Conservation (phyloP, 179 eudicot genomes). For the Camellia oleifera region DNA sequence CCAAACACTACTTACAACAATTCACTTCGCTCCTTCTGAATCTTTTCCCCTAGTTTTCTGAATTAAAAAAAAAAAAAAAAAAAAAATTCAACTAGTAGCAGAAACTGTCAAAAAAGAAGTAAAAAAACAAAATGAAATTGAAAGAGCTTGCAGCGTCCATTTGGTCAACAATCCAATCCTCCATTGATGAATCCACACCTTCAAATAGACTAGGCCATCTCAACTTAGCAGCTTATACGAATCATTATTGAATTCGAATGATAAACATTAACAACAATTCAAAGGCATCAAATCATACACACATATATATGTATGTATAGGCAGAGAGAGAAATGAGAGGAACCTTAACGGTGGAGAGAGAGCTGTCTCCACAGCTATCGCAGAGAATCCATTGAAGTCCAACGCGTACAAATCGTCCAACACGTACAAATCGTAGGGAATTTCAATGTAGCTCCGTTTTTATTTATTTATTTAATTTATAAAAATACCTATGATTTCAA, state of each 20-base stretch:
- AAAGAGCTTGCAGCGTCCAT: slow-evolving; percentile 56
- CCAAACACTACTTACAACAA: too few species aligned
- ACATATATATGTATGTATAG: background rate
- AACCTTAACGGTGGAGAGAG: slow-evolving; percentile 85
- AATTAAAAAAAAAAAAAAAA: too few species aligned
- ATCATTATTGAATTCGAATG: too few species aligned
- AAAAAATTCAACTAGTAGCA: too few species aligned
- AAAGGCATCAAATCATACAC: background rate
- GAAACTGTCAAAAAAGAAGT: too few species aligned
- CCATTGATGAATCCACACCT: slow-evolving; percentile 51
- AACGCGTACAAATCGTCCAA: slow-evolving; percentile 60
- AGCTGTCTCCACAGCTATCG: slow-evolving; percentile 93
- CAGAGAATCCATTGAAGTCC: slow-evolving; percentile 89
- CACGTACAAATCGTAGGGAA: too few species aligned
- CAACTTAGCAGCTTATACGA: slow-evolving; percentile 65
- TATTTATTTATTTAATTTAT: too few species aligned
- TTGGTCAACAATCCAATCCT: slow-evolving; percentile 82
- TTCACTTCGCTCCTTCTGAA: too few species aligned
- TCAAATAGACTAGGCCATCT: slow-evolving; percentile 78
- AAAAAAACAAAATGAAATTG: background rate
- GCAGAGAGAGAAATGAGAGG: background rate
- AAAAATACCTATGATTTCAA: too few species aligned
- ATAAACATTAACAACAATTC: background rate
- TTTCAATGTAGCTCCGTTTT: background rate
- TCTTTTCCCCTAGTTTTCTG: too few species aligned